A percentile compares a stretch with the other conserved stretches of the same genome.
These are phyloP conservation scores for Alnus rubra DNA, from an alignment of 306 rosid species.

Conservation along the genomic window DNA sequence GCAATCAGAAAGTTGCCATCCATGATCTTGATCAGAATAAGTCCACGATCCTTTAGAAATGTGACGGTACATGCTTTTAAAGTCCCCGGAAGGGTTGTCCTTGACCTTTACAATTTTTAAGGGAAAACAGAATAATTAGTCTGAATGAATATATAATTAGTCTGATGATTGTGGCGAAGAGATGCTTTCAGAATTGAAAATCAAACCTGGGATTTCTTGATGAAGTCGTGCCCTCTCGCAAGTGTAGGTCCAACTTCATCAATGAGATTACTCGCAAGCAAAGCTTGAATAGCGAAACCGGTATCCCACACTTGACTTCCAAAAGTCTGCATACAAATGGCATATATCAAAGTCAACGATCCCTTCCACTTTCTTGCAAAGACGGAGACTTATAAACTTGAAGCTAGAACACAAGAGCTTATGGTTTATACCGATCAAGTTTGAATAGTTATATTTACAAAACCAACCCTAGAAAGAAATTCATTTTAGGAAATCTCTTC, in stretches of 20 bases:
- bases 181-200: neutral
- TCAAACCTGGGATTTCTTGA: constrained; percentile 65
- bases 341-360: neutral
- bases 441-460: neutral
- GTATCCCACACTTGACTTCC: constrained; percentile 82
- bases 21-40: constrained; percentile 77
- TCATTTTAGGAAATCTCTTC: neutral
- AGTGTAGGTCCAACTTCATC: constrained; percentile 55
- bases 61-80: constrained; percentile 66
- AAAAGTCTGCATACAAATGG: constrained; percentile 42
- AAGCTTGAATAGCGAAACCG: constrained; percentile 61
- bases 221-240: constrained; percentile 58
- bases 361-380: neutral
- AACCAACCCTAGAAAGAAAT: neutral
- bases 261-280: constrained; percentile 50
- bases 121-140: neutral
- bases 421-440: neutral
- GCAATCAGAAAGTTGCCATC: constrained; percentile 89
- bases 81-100: constrained; percentile 62
- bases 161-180: neutral
- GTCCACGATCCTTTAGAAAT: constrained; percentile 85
- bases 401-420: neutral
- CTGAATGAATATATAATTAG: neutral
- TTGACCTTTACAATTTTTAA: constrained; percentile 37
- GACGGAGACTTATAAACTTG: neutral